A percentile compares a stretch with the other conserved stretches of the same genome.
Evolutionary conservation across 1,284 basidiomycete genomes (phyloP).

Genomic region (Sphaerobolus stellatus): DNA sequence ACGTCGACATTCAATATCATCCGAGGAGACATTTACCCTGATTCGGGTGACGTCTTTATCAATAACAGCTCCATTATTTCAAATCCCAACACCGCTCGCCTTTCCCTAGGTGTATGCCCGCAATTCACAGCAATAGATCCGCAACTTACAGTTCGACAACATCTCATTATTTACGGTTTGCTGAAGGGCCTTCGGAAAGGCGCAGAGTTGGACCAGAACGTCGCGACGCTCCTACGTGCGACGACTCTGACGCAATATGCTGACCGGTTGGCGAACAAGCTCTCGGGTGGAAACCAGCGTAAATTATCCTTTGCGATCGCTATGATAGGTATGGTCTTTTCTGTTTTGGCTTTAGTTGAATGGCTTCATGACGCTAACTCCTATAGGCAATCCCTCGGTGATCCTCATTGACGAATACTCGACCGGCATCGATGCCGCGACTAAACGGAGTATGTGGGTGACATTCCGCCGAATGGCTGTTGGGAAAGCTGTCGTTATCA

Average conservation of each 20-base stretch:
- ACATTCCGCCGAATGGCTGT: constrained; percentile 63
- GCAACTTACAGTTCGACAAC: constrained; percentile 74
- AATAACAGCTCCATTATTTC: constrained; percentile 61
- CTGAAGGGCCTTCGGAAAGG: constrained; percentile 63
- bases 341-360: neutral
- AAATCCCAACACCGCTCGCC: constrained; percentile 58
- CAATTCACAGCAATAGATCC: constrained; percentile 82
- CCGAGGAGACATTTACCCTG: constrained; percentile 62
- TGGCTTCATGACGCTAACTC: constrained; percentile 2
- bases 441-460: constrained; percentile 81
- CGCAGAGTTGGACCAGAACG: constrained; percentile 49
- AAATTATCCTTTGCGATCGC: constrained; percentile 79
- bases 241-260: constrained; percentile 63
- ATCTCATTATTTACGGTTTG: constrained; percentile 64
- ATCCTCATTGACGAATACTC: constrained; percentile 83
- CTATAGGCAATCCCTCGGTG: constrained; percentile 70
- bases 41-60: constrained; percentile 66
- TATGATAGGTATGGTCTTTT: constrained; percentile 64
- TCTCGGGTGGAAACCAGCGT: constrained; percentile 80
- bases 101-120: constrained; percentile 74
- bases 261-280: constrained; percentile 66
- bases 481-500: constrained; percentile 67
- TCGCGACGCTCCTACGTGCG: constrained; percentile 57
- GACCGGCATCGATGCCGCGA: constrained; percentile 79
- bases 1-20: constrained; percentile 79